Evolutionary conservation across 2,329 filamentous ascomycete species (phyloP), one percentile per base, ranked within the genome.

Genomic region (Stagonosporopsis cucurbitacearum): DNA sequence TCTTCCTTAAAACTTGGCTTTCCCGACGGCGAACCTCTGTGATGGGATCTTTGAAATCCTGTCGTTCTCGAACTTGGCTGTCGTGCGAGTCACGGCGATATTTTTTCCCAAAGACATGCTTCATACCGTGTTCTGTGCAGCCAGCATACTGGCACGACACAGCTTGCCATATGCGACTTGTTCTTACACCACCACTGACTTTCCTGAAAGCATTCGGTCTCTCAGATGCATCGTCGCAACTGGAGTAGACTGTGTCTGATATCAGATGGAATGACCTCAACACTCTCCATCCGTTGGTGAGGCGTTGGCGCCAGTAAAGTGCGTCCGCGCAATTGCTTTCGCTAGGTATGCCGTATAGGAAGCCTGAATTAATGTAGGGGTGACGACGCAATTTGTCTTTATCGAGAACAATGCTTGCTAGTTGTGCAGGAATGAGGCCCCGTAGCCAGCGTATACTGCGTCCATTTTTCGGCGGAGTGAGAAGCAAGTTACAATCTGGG

Each of bases 351-450:
- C 63, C 63, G 40, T 63, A 65, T 4, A 51, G 63, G 39, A 62
- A 65, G 1, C 62, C 62, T 9, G 52, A 55, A 30, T 58, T 58
- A 25, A 63, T 30, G 22, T 66, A 64, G 1, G 50, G 47, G 15
- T 55, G 50, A 6, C 61, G 51, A 20, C 61, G 56, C 6, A 66
- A 39, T 35, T 65, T 66, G 50, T 66, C 62, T 33, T 66, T 66
- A 25, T 66, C 63, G 6, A 64, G 37, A 5, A 26, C 12, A 6
- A 66, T 33, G 7, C 57, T 59, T 6, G 59, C 56, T 25, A 66
- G 40, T 12, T 66, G 55, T 19, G 52, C 53, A 22, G 63, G 61
- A 11, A 66, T 54, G 2, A 61, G 57, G 17, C 39, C 17, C 22
- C 50, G 43, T 6, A 66, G 35, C 63, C 61, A 64, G n/a, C 19